A percentile compares a stretch with the other conserved stretches of the same genome.
phyloP scores from a whole-genome alignment of 257 asterid species.

The Solanum piurae region DNA sequence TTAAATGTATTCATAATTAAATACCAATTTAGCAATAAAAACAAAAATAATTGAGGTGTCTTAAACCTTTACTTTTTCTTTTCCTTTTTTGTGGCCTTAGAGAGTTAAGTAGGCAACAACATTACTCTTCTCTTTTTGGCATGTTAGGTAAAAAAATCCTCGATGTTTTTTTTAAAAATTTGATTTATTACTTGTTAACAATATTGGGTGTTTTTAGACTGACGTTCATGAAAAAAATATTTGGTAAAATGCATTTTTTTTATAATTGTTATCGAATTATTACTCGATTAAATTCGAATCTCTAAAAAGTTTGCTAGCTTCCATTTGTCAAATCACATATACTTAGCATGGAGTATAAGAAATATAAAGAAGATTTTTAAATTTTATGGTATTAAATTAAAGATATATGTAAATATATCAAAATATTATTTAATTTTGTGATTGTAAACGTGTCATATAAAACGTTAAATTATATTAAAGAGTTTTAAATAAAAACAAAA shows the following conservation, averaged over 20 bases:
- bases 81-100: not conserved
- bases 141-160: too few relatives aligned
- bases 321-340: not conserved
- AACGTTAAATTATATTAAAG: too few relatives aligned
- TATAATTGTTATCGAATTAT: not conserved
- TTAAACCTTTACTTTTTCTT: too few relatives aligned
- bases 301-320: not conserved
- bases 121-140: not conserved
- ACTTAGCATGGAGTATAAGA: not conserved
- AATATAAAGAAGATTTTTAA: too few relatives aligned
- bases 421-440: too few relatives aligned
- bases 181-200: too few relatives aligned
- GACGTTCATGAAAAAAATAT: not conserved
- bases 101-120: not conserved
- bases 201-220: not conserved
- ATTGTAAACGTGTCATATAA: too few relatives aligned
- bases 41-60: too few relatives aligned
- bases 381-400: too few relatives aligned
- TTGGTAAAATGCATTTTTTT: not conserved
- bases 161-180: too few relatives aligned
- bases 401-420: too few relatives aligned
- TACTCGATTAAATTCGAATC: not conserved
- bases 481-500: too few relatives aligned
- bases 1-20: not conserved
- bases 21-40: not conserved